A percentile compares a stretch with the other conserved stretches of the same genome.
These are phyloP conservation scores for Kodamaea arcana DNA, from an alignment of 1,139 yeast species.

Conservation along the genomic window DNA sequence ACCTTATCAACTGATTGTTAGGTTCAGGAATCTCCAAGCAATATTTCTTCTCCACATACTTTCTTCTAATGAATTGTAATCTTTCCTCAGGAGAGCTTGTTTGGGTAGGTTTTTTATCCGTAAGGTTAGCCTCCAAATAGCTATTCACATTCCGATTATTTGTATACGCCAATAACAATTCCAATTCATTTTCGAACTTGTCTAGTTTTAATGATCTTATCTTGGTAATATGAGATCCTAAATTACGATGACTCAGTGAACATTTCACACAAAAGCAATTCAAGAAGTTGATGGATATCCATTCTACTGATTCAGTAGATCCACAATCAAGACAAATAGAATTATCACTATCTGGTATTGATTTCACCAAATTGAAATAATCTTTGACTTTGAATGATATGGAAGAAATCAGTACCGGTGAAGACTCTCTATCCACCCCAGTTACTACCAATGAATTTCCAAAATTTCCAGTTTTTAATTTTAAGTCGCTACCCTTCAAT, in stretches of 20 bases:
- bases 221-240: slow-evolving; percentile 51
- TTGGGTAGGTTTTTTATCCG: slow-evolving; percentile 15
- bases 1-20: slow-evolving; percentile 32
- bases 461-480: slow-evolving; percentile 7
- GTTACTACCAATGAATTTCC: slow-evolving; percentile 17
- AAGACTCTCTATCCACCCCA: slow-evolving; percentile 21
- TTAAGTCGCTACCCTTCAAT: slow-evolving; percentile 3
- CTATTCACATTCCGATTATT: slow-evolving; percentile 38
- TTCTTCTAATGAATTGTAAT: slow-evolving; percentile 43
- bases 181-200: slow-evolving; percentile 41
- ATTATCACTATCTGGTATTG: slow-evolving; percentile 53
- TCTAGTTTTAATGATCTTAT: slow-evolving; percentile 50
- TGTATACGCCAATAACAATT: slow-evolving; percentile 35
- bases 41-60: slow-evolving; percentile 45
- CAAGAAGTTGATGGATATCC: slow-evolving; percentile 79
- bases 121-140: slow-evolving; percentile 31
- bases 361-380: slow-evolving; percentile 42
- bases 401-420: slow-evolving; percentile 36
- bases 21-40: slow-evolving; percentile 21
- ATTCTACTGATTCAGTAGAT: slow-evolving; percentile 61
- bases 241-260: slow-evolving; percentile 54
- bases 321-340: slow-evolving; percentile 78
- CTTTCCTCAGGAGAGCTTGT: slow-evolving; percentile 40
- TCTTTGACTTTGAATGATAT: slow-evolving; percentile 22
- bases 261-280: slow-evolving; percentile 79